These are phyloP conservation scores for Pythium sukuiense DNA, from an alignment of 352 stramenopile genomes.

Conservation along the genomic window DNA sequence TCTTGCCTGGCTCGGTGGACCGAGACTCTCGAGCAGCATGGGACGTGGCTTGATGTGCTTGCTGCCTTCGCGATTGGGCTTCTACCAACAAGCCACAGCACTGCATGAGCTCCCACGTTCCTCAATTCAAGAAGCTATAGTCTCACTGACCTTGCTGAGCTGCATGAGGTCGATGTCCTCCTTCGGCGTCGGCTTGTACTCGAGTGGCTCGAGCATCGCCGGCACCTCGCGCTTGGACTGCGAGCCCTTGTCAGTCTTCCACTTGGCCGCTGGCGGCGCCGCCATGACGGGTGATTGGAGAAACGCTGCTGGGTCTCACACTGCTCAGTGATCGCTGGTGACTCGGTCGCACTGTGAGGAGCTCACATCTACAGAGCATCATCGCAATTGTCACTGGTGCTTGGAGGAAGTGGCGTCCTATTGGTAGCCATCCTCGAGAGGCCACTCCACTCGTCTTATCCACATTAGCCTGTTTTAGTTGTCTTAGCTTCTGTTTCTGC, in stretches of 20 bases:
- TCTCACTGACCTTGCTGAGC: slow-evolving; percentile 45
- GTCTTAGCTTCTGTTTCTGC: neutral
- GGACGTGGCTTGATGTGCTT: slow-evolving; percentile 57
- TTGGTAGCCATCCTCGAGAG: slow-evolving; percentile 16
- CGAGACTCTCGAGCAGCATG: slow-evolving; percentile 59
- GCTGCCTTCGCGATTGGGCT: slow-evolving; percentile 41
- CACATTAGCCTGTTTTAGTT: neutral
- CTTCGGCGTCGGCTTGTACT: slow-evolving; percentile 61
- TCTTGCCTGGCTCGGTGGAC: slow-evolving; percentile 39
- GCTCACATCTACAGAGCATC: neutral
- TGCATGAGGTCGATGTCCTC: slow-evolving; percentile 57
- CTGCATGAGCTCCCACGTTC: neutral
- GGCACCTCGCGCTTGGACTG: slow-evolving; percentile 35
- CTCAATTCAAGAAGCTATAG: neutral
- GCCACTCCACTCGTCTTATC: slow-evolving; percentile 1
- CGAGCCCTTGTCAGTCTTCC: slow-evolving; percentile 25
- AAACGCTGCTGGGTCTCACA: neutral
- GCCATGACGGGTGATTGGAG: slow-evolving; percentile 13
- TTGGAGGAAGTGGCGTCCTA: neutral
- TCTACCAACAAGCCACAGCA: slow-evolving; percentile 21
- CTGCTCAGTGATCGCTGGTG: neutral
- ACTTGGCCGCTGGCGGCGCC: slow-evolving; percentile 21
- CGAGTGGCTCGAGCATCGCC: slow-evolving; percentile 57
- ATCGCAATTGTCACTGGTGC: neutral
- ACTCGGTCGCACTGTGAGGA: neutral